These are phyloP conservation scores for Brassica hybrid DNA, from an alignment of 441 rosid genomes.

Conservation along the genomic window DNA sequence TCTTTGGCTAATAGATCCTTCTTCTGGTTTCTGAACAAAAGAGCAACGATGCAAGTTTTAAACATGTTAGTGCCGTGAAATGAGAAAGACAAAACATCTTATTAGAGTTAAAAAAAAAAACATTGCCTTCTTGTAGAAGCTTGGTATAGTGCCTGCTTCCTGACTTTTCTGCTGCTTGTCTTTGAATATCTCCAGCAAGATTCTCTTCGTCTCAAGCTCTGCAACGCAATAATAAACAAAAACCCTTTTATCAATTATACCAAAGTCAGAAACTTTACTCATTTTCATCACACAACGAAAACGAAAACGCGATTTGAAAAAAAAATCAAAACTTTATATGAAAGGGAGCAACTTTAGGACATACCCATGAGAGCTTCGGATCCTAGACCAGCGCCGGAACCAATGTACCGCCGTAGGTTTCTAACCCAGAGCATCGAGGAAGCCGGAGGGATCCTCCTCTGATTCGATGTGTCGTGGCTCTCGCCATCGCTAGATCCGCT, in stretches of 20 bases:
- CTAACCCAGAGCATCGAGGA: slow-evolving; percentile 97
- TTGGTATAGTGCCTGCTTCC: slow-evolving; percentile 88
- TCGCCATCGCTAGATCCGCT: slow-evolving; percentile 97
- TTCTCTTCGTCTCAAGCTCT: slow-evolving; percentile 99
- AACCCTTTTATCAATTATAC: not conserved
- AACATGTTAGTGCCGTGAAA: not conserved
- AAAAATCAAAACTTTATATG: slow-evolving; percentile 4
- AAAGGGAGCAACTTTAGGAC: slow-evolving; percentile 14
- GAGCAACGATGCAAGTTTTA: slow-evolving; percentile 27
- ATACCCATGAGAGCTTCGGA: slow-evolving; percentile 98
- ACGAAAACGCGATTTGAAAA: not conserved
- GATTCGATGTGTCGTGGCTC: slow-evolving; percentile 78
- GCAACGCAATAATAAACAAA: slow-evolving; percentile 13
- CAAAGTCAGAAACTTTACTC: slow-evolving; percentile 20
- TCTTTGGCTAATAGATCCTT: slow-evolving; percentile 94
- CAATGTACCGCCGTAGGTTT: slow-evolving; percentile 85
- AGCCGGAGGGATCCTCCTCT: slow-evolving; percentile 91
- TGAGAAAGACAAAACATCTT: slow-evolving; percentile 16
- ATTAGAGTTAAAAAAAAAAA: not conserved
- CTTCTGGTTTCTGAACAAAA: slow-evolving; percentile 89
- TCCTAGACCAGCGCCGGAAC: slow-evolving; percentile 89
- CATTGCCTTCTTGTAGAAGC: slow-evolving; percentile 92
- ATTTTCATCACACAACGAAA: slow-evolving; percentile 8
- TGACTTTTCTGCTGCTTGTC: slow-evolving; percentile 94
- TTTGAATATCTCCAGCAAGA: slow-evolving; percentile 94